phyloP scores from a whole-genome alignment of 2,329 filamentous ascomycete species.

The Metarhizium humberi region DNA sequence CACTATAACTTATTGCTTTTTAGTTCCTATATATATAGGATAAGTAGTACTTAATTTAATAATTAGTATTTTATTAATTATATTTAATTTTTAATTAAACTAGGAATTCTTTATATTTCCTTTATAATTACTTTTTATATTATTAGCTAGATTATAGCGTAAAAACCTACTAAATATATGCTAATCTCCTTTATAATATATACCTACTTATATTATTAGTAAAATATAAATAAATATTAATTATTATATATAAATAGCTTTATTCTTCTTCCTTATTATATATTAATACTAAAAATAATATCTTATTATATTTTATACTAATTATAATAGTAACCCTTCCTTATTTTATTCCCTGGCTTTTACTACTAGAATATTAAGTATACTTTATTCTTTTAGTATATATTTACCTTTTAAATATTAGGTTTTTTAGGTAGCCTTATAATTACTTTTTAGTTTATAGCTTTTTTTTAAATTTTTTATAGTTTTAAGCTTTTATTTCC shows the following conservation, averaged over 20 bases:
- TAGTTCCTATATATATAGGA: background rate
- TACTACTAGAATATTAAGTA: background rate
- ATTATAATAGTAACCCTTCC: background rate
- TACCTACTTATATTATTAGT: too few species aligned
- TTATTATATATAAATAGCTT: too few species aligned
- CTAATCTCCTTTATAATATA: too few species aligned
- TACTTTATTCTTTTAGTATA: background rate
- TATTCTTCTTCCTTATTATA: too few species aligned
- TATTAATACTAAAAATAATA: background rate
- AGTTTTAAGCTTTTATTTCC: too few species aligned
- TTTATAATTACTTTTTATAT: background rate
- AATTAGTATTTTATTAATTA: background rate
- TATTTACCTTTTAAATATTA: too few species aligned
- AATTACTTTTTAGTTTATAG: too few species aligned
- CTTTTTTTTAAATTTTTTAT: too few species aligned
- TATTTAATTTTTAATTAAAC: background rate
- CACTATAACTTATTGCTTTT: background rate
- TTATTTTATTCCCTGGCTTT: background rate
- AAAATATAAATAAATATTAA: too few species aligned
- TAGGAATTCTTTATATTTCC: background rate
- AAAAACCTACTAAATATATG: too few species aligned
- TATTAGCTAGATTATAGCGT: background rate
- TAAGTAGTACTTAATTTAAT: background rate
- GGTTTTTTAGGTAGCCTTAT: too few species aligned
- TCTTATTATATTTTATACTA: background rate